These are phyloP conservation scores for Lunularia cruciata DNA, from an alignment of 225 moss, liverwort and hornwort species.

Conservation along the genomic window DNA sequence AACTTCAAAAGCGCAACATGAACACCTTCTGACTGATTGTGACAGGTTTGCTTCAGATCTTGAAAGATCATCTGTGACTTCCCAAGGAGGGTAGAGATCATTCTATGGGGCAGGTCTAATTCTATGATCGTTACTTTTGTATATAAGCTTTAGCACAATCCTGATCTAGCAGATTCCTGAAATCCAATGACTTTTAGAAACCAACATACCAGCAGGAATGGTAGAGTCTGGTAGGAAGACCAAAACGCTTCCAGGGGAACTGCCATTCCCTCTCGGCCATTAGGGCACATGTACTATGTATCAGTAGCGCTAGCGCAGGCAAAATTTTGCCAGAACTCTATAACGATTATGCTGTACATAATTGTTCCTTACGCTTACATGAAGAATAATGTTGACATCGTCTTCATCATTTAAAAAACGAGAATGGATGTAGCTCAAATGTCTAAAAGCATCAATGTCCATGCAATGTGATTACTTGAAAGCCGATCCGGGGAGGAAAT, in stretches of 20 bases:
- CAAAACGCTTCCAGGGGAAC: not conserved
- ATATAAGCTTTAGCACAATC: not conserved
- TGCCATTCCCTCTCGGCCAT: not conserved
- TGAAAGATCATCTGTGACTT: not conserved
- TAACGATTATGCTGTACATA: not conserved
- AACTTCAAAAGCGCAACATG: conserved; percentile 23
- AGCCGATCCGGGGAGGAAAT: too few relatives aligned
- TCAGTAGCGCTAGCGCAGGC: conserved; percentile 8
- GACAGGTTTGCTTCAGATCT: not conserved
- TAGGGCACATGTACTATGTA: conserved; percentile 1
- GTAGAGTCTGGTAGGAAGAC: not conserved
- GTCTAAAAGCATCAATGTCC: too few relatives aligned
- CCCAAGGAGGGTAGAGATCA: not conserved
- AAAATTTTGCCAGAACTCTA: not conserved
- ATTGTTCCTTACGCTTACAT: not conserved
- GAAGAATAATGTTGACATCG: not conserved
- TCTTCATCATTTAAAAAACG: too few relatives aligned
- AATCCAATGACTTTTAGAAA: not conserved
- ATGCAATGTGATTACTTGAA: too few relatives aligned
- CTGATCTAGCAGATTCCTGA: not conserved
- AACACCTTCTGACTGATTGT: not conserved
- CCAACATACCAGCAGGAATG: not conserved
- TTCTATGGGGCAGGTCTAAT: not conserved
- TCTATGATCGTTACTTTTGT: not conserved
- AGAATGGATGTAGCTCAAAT: too few relatives aligned